Conservation (phyloP, 2,329 filamentous ascomycete species). For the Alternaria novae-zelandiae region DNA sequence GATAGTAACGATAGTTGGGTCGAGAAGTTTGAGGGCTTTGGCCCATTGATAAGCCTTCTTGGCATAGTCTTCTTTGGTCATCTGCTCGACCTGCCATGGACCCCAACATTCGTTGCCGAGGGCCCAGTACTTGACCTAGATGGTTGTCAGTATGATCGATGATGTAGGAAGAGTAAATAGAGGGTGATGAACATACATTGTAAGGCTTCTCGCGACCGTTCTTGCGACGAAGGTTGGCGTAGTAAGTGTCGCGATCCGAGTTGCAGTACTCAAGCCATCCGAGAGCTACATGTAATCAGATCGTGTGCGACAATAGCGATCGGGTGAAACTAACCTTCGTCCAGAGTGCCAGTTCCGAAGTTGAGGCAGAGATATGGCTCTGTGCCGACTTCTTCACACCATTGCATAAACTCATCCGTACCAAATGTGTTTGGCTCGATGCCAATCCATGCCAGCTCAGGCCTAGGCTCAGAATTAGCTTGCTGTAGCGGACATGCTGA, state of each 20-base stretch:
- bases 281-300: conserved; percentile 56
- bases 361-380: conserved; percentile 83
- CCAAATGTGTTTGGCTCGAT: conserved; percentile 80
- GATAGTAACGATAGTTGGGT: conserved; percentile 72
- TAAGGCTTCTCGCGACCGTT: conserved; percentile 80
- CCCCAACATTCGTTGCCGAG: conserved; percentile 71
- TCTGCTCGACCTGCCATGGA: conserved; percentile 60
- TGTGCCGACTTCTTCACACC: conserved; percentile 74
- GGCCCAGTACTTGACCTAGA: conserved; percentile 77
- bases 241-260: conserved; percentile 76
- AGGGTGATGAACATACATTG: conserved; percentile 54
- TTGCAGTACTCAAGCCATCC: conserved; percentile 91
- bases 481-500: neutral
- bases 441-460: conserved; percentile 80
- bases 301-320: too few relatives aligned
- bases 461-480: conserved; percentile 50
- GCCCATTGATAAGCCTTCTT: conserved; percentile 74
- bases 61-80: conserved; percentile 73
- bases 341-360: conserved; percentile 72
- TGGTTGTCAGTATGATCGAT: neutral
- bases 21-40: conserved; percentile 73
- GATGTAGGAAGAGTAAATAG: too few relatives aligned
- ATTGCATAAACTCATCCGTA: conserved; percentile 85
- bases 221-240: conserved; percentile 77
- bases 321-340: conserved; percentile 54